Evolutionary conservation across 2,329 filamentous ascomycete species (phyloP), one percentile per base, ranked within the genome.

Genomic region (Aspergillus neotritici): DNA sequence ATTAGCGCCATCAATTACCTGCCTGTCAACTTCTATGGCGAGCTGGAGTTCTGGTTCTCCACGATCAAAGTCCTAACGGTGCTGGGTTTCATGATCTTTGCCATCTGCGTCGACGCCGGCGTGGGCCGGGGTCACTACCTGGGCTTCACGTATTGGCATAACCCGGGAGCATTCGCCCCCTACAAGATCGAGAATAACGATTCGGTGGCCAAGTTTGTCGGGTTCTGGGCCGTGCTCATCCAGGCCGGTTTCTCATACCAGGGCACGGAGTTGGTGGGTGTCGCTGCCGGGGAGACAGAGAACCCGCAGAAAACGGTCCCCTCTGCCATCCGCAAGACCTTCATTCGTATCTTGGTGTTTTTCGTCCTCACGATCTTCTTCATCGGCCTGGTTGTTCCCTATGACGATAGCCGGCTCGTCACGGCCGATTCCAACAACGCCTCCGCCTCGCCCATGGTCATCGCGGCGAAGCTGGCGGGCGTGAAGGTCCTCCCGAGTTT

Each of bases 21-120:
- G 14, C 83, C 84, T 2, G 79, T 89, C 31, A 74, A 77, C 34
- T 79, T 79, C 51, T 90, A 86, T 53, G 86, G 84, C 35, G 83
- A 89, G 61, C 71, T 40, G 83, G 84, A 43, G 86, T 89, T 72
- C 75, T 87, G 70, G 81, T 88, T 61, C 84, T 88, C 56, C 84
- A 49, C 82, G 82, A 31, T 82, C 83, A 58, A 74, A 87, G 41
- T 86, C 83, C 36, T 89, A 87, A 69, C 72, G 75, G 53, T 83
- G 82, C 65, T 89, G 82, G 84, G 84, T 33, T 87, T 89, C 71
- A 76, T 87, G 70, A 82, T 89, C 57, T 86, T 88, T 53, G 80
- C 76, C 53, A 83, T 88, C 54, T 85, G 82, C 64, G 76, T 88
- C 66, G 83, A 87, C 57, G 83, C 82, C 2, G 86, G 85, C 36